Conservation (phyloP, 495 filamentous ascomycete species). For the Jackrogersella multiformis region DNA sequence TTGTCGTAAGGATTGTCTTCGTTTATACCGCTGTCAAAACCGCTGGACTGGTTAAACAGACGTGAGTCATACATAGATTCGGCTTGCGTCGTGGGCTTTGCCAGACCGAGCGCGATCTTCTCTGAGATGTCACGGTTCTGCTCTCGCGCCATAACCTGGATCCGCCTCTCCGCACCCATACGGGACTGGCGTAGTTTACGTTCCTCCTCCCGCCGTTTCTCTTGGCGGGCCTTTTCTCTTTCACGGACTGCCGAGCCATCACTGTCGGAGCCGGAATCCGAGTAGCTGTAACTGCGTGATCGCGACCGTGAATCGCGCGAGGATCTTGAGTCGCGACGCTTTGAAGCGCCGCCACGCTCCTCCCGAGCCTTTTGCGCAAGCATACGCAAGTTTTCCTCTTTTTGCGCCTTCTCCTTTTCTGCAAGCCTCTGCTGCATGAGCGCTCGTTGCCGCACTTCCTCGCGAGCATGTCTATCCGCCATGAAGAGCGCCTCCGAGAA, state of each 20-base stretch:
- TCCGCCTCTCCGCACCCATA: constrained; percentile 91
- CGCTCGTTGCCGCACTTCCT: constrained; percentile 91
- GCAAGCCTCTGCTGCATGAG: constrained; percentile 96
- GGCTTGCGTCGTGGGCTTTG: constrained; percentile 88
- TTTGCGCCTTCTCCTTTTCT: constrained; percentile 93
- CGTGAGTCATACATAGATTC: constrained; percentile 97
- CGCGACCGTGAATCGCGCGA: constrained; percentile 58
- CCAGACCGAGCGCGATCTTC: constrained; percentile 93
- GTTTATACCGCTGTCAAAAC: constrained; percentile 91
- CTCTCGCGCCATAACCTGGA: constrained; percentile 92
- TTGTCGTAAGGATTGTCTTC: constrained; percentile 98
- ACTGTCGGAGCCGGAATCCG: constrained; percentile 67
- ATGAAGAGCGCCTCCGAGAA: constrained; percentile 95
- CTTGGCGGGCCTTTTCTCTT: constrained; percentile 78
- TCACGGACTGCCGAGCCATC: constrained; percentile 76
- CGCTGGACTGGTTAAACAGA: constrained; percentile 92
- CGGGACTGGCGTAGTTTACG: constrained; percentile 90
- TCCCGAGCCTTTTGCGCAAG: constrained; percentile 93
- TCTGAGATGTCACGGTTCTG: constrained; percentile 98
- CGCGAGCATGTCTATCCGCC: constrained; percentile 91
- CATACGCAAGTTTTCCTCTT: constrained; percentile 90
- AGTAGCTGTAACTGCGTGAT: constrained; percentile 64
- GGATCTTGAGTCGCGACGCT: constrained; percentile 60
- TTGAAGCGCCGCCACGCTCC: constrained; percentile 68
- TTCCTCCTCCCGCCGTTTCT: constrained; percentile 83